phyloP scores from a whole-genome alignment of 148 eudicot species.

The Heliamphora exappendiculata region DNA sequence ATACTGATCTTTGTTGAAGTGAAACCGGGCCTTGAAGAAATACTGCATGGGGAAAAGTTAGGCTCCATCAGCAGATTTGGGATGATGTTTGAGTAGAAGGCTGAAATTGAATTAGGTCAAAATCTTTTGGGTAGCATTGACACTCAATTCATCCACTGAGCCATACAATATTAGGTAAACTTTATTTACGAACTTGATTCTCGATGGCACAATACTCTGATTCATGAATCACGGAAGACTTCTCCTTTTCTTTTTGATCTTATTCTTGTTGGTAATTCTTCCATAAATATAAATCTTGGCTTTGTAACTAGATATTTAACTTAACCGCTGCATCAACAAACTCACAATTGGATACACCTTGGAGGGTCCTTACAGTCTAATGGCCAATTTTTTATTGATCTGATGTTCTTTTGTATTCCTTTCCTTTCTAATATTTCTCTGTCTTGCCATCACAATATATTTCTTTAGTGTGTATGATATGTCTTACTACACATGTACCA shows the following conservation, averaged over 20 bases:
- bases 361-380: background rate
- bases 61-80: constrained; percentile 4
- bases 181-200: no score
- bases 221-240: no score
- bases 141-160: no score
- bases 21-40: constrained; percentile 66
- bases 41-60: constrained; percentile 38
- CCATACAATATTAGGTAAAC: no score
- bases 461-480: background rate
- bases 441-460: background rate
- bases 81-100: background rate
- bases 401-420: background rate
- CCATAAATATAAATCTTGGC: no score
- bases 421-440: background rate
- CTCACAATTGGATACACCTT: no score
- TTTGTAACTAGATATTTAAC: no score
- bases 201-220: no score
- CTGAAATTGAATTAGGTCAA: no score
- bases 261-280: no score
- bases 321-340: no score
- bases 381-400: background rate
- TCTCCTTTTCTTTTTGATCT: no score
- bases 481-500: background rate
- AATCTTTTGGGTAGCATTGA: background rate
- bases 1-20: constrained; percentile 67